Evolutionary conservation across 495 filamentous ascomycete species (phyloP).

Genomic region (Penicillium silybi): DNA sequence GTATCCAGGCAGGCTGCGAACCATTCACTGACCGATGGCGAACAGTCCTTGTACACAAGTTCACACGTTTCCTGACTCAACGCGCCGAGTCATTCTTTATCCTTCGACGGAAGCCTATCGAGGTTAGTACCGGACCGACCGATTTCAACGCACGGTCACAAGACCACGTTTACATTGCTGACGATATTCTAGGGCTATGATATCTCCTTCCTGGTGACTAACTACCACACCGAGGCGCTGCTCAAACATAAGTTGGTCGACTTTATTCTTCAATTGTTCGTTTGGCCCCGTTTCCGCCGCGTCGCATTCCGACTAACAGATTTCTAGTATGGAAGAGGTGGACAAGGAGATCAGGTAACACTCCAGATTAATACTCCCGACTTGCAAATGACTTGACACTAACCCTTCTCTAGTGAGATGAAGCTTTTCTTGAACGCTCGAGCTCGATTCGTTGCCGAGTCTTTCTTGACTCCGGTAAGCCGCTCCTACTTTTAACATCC

Average conservation of each 20-base stretch:
- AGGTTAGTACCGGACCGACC: conserved; percentile 48
- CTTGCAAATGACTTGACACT: background rate
- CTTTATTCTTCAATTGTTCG: conserved; percentile 85
- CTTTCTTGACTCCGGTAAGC: conserved; percentile 91
- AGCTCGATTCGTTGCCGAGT: conserved; percentile 96
- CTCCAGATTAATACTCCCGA: background rate
- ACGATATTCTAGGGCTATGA: conserved; percentile 74
- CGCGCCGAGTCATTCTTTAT: conserved; percentile 98
- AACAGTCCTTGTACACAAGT: conserved; percentile 78
- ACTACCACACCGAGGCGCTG: conserved; percentile 97
- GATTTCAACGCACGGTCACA: background rate
- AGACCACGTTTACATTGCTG: conserved; percentile 1
- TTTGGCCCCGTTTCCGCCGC: background rate
- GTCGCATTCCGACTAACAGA: background rate
- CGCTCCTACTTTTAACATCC: background rate
- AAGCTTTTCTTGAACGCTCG: conserved; percentile 98
- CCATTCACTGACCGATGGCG: background rate
- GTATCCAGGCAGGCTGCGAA: background rate
- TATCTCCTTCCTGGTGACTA: conserved; percentile 97
- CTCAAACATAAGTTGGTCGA: conserved; percentile 97
- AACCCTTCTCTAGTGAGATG: conserved; percentile 68
- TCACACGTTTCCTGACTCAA: conserved; percentile 92
- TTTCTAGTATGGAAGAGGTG: conserved; percentile 80
- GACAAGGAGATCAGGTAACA: conserved; percentile 78
- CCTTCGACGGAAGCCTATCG: conserved; percentile 87